phyloP scores from a whole-genome alignment of 2,329 filamentous ascomycete genomes.

The Colletotrichum sp. region DNA sequence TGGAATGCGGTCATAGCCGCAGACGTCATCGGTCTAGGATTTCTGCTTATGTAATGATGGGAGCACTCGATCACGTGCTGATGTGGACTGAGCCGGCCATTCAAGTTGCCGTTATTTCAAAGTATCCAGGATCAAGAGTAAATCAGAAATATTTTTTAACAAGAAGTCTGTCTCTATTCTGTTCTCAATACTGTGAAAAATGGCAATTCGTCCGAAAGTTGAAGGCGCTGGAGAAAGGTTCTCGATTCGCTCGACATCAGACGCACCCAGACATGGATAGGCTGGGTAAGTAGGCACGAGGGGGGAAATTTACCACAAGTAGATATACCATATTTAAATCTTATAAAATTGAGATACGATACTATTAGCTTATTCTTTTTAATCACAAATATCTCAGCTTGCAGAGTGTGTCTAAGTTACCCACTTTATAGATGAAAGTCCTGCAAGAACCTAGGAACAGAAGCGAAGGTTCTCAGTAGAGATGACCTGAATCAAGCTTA shows the following conservation, averaged over 20 bases:
- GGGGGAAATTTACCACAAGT: neutral
- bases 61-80: neutral
- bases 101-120: neutral
- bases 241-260: neutral
- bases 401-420: fast-evolving
- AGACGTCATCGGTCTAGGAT: conserved; percentile 35
- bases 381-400: too few relatives aligned
- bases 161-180: too few relatives aligned
- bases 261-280: neutral
- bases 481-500: too few relatives aligned
- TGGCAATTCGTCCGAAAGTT: neutral
- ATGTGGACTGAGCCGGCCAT: neutral
- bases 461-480: too few relatives aligned
- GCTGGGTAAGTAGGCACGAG: neutral
- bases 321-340: neutral
- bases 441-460: too few relatives aligned
- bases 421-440: too few relatives aligned
- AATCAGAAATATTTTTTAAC: too few relatives aligned
- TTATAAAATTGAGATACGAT: neutral
- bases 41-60: neutral
- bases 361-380: fast-evolving
- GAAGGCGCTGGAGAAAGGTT: neutral
- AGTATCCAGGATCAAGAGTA: neutral
- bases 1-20: conserved; percentile 27
- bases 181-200: too few relatives aligned